These are phyloP conservation scores for Schwanniomyces vanrijiae DNA, from an alignment of 805 yeast species.

Conservation along the genomic window DNA sequence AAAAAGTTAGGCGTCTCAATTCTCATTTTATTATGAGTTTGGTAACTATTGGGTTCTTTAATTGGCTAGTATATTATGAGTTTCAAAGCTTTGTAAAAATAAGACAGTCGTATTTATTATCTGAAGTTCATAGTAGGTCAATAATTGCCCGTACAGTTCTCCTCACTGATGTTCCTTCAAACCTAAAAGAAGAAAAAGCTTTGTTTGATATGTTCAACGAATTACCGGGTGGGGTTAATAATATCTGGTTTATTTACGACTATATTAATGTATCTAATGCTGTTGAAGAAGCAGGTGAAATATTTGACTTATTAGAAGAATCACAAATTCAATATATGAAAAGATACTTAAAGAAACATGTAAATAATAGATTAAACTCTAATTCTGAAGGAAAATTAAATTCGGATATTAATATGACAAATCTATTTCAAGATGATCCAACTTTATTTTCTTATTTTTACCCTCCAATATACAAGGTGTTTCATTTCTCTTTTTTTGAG, in stretches of 20 bases:
- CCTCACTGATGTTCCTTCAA: slow-evolving; percentile 47
- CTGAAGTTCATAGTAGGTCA: slow-evolving; percentile 22
- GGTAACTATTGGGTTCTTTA: slow-evolving; percentile 55
- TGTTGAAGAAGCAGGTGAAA: slow-evolving; percentile 22
- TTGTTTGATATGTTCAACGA: slow-evolving; percentile 31
- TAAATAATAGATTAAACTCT: neutral
- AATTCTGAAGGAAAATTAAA: neutral
- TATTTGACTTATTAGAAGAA: slow-evolving; percentile 27
- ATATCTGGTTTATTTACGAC: slow-evolving; percentile 58
- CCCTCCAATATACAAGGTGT: slow-evolving; percentile 31
- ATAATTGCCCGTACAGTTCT: slow-evolving; percentile 33
- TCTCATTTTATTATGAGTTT: slow-evolving; percentile 65
- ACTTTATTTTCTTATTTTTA: slow-evolving; percentile 18
- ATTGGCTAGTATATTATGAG: slow-evolving; percentile 57
- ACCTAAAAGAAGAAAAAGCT: slow-evolving; percentile 21
- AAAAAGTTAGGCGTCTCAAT: slow-evolving; percentile 49
- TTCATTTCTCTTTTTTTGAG: slow-evolving; percentile 19
- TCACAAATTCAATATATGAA: slow-evolving; percentile 20
- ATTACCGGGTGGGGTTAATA: slow-evolving; percentile 55
- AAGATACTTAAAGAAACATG: neutral
- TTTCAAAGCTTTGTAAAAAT: slow-evolving; percentile 50
- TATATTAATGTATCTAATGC: slow-evolving; percentile 17
- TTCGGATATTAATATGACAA: neutral
- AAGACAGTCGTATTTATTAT: slow-evolving; percentile 42
- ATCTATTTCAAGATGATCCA: neutral